Evolutionary conservation across 2,329 filamentous ascomycete genomes (phyloP).

Genomic region (Clonostachys chloroleuca): DNA sequence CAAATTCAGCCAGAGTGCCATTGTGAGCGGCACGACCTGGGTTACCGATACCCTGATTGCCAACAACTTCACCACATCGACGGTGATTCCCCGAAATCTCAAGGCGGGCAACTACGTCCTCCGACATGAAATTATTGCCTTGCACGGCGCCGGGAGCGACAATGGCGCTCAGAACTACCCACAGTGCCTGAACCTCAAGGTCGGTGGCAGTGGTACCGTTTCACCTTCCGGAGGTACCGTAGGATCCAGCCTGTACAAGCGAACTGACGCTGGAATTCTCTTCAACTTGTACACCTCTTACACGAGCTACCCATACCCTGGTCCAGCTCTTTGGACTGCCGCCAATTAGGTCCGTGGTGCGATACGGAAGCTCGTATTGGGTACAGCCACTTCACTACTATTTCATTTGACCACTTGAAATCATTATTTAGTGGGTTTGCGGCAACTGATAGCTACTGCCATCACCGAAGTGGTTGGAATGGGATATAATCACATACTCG

Average conservation of each 20-base stretch:
- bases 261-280: slow-evolving; percentile 14
- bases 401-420: no score
- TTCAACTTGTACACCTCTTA: slow-evolving; percentile 15
- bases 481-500: no score
- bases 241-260: slow-evolving; percentile 14
- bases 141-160: slow-evolving; percentile 31
- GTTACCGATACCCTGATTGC: slow-evolving; percentile 32
- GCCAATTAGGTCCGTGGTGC: slow-evolving; percentile 3
- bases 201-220: slow-evolving; percentile 29
- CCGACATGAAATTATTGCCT: slow-evolving; percentile 44
- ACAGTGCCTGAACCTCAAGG: slow-evolving; percentile 41
- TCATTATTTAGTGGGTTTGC: no score
- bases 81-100: slow-evolving; percentile 21
- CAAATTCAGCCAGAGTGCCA: slow-evolving; percentile 56
- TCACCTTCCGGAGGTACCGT: slow-evolving; percentile 16
- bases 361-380: no score
- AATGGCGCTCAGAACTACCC: slow-evolving; percentile 45
- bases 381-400: no score
- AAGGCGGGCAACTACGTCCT: slow-evolving; percentile 35
- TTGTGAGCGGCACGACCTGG: slow-evolving; percentile 30
- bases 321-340: slow-evolving; percentile 10
- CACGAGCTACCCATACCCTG: slow-evolving; percentile 11
- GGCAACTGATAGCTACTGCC: no score
- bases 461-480: no score
- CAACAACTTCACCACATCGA: slow-evolving; percentile 20